Base-by-base conservation (phyloP, 1,284 basidiomycete genomes). In the Mixia osmundae region DNA sequence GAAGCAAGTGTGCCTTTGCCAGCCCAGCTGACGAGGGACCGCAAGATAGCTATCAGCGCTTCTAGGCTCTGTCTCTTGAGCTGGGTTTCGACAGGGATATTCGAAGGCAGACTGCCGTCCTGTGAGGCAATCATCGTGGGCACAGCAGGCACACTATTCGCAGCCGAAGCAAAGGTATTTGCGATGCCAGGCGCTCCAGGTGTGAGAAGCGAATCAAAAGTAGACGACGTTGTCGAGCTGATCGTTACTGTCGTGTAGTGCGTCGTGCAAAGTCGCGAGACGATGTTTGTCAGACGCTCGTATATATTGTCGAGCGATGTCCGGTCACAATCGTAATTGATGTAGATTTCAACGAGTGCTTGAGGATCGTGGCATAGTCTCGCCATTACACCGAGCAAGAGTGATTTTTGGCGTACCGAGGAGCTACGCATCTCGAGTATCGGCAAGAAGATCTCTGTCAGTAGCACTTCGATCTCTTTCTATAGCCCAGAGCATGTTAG, bases 371-470 rank as follows among this genome's bases (percentile, higher is more conserved):
- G 76, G 51, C 77, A 85, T 11, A 95, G 61, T 32, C 77, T 69
- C 4, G 42, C 44, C 20, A 76, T 73, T 67, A 87, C 80, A 28
- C 69, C 72, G 34, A 94, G 65, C 38, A 94, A 76, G 34, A 82
- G 71, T 4, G 75, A 76, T 59, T 95, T 94, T 54, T 94, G 91
- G 52, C 80, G 82, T 36, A 91, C 62, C 0, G 87, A 91, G 8
- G 89, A 82, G 15, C 78, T 94, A 50, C 76, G 73, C 87, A 99
- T 95, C 61, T 99, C 91, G 35, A 99, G 63, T 36, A 99, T 94
- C 2, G 91, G 91, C 41, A 99, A 72, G 62, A 97, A 99, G 50
- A 99, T 99, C 54, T 99, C 91, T 53, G 94, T 91, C 38, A 99
- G 59, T 23, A 99, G 64, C 25, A 99, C 87, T 57, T 95, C 91